Evolutionary conservation across 2,329 filamentous ascomycete genomes (phyloP), one percentile per base, ranked within the genome.

Genomic region (Lojkania enalia): DNA sequence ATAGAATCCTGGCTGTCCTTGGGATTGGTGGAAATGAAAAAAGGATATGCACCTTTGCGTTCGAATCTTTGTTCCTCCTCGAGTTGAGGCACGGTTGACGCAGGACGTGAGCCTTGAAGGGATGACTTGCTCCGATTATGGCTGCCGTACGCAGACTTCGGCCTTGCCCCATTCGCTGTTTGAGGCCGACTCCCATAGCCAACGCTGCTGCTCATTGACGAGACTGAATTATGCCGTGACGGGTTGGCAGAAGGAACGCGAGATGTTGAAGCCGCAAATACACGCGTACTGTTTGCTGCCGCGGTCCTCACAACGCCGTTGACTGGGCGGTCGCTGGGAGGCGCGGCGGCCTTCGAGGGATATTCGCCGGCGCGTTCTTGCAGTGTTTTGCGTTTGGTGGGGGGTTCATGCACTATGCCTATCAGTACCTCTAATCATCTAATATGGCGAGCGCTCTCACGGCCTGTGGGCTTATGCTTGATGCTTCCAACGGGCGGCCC

Each of bases 141-240:
- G 9, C 40, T 42, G 70, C 54, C 62, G 42, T 64, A 80, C 71
- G 25, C 81, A 73, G 5, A 79, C 76, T 49, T 75, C 42, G 81
- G 78, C 20, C 64, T 74, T 11, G 63, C 42, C 55, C 25, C 61
- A 69, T 47, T 70, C 58, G 72, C 67, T 16, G 32, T 45, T 12
- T 48, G 42, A 12, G 79, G 73, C 52, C 82, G 77, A 14, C 66
- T 55, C 12, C 74, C 76, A 11, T 77, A 74, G 1, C 83, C 82
- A 20, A 83, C 66, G 57, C 62, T 66, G 49, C 76, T 80, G 12
- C 79, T 75, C 51, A 84, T 83, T 49, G 73, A 75, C 51, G 71
- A 42, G 6, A 76, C 41, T 72, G 71, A 37, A 72, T 71, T 36
- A 67, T 70, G 57, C 70, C 68, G 60, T 72, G 70, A 49, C 42